phyloP scores from a whole-genome alignment of 371 early-diverging fungal genomes.

The Mortierella sp. region DNA sequence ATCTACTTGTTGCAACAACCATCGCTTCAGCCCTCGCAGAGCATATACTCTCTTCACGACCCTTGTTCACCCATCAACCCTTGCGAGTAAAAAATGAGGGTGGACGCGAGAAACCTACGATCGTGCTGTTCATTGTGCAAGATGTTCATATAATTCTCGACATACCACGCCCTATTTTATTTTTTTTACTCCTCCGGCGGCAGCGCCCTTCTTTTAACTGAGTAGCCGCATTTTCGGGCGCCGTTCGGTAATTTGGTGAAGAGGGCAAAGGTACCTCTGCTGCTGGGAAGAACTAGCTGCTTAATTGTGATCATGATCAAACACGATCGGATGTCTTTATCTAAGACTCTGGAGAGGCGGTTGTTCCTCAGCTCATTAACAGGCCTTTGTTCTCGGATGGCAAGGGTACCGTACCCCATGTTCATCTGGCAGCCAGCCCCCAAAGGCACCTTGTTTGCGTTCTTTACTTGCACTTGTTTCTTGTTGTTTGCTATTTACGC shows the following conservation, averaged over 20 bases:
- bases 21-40: neutral
- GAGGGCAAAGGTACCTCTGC: neutral
- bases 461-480: neutral
- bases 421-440: neutral
- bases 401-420: neutral
- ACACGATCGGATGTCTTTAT: conserved; percentile 4
- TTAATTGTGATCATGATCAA: neutral
- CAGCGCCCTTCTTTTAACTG: neutral
- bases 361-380: neutral
- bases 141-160: neutral
- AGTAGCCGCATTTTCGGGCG: conserved; percentile 1
- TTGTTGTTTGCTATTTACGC: neutral
- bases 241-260: neutral
- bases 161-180: neutral
- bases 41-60: neutral
- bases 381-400: neutral
- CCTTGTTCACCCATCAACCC: neutral
- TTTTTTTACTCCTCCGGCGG: neutral
- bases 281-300: neutral
- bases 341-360: neutral
- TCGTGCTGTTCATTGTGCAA: neutral
- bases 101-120: neutral
- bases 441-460: neutral
- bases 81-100: neutral
- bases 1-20: neutral